These are phyloP conservation scores for Acacia concinna DNA, from an alignment of 331 rosid genomes.

Conservation along the genomic window DNA sequence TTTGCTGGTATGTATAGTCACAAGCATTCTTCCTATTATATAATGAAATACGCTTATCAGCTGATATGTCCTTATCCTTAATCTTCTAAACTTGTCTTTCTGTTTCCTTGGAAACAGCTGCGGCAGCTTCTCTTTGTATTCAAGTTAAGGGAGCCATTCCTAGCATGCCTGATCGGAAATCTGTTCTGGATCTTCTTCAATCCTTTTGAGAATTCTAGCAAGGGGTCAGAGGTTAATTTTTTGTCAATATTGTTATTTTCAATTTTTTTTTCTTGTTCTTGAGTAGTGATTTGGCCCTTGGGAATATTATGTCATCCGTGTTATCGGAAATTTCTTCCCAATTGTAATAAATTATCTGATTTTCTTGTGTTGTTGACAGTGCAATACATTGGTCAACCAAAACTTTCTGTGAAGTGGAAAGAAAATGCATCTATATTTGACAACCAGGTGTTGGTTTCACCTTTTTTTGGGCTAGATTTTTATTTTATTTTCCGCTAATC, in stretches of 20 bases:
- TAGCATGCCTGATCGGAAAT: constrained; percentile 84
- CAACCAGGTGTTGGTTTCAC: neutral
- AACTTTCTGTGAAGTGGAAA: neutral
- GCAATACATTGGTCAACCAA: neutral
- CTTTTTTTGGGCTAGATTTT: neutral
- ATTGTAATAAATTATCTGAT: neutral
- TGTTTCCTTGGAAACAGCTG: constrained; percentile 54
- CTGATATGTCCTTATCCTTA: neutral
- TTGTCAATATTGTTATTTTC: neutral
- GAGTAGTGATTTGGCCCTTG: neutral
- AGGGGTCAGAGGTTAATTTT: constrained; percentile 34
- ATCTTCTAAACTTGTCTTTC: neutral
- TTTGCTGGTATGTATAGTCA: constrained; percentile 60
- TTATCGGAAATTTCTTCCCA: neutral
- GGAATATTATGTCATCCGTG: neutral
- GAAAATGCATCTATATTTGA: neutral
- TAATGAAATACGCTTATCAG: neutral
- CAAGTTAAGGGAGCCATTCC: constrained; percentile 98
- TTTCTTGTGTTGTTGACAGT: neutral
- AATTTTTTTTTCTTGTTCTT: neutral
- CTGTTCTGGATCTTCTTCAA: constrained; percentile 69
- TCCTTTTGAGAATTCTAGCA: constrained; percentile 39
- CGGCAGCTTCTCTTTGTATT: constrained; percentile 93
- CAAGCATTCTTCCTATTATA: neutral
- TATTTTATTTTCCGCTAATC: neutral